Evolutionary conservation across 805 yeast genomes (phyloP), one percentile per base, ranked within the genome.

Genomic region (Wickerhamomyces pijperi): DNA sequence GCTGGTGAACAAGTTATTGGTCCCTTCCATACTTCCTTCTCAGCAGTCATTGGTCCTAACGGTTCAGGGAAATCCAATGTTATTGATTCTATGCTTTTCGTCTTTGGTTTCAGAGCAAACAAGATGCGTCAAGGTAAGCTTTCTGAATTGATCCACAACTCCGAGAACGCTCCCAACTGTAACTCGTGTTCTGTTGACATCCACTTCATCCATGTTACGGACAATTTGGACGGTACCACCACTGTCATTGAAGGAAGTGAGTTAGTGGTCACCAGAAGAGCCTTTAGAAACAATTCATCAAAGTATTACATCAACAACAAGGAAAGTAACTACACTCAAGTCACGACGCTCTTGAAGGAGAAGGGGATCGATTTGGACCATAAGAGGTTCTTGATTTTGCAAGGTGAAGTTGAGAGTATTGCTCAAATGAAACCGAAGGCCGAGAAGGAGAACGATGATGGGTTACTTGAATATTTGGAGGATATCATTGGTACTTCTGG

Each of bases 391-490:
- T 68, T 92, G 49, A 94, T 92, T 54, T 65, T 92, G 35, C 99
- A 92, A 61, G 99, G 99, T 56, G 99, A 92, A 57, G 98, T 92
- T 34, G 99, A 92, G 63, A 81, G 88, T 47, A 92, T 92, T 53
- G 97, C 98, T 0, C 97, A 92, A 57, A 94, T 92, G 99, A 90
- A 90, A 55, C 83, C 99, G 11, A 92, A 90, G 54, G 97, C 97
- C 0, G 97, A 92, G 52, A 74, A 68, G 37, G 95, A 85, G 39
- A 76, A 76, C 46, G 97, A 90, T 50, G 97, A 92, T 55, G 99
- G 99, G 0, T 65, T 92, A 20, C 61, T 92, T 32, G 99, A 94
- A 54, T 92, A 92, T 55, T 62, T 92, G 43, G 99, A 92, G 55
- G 98, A 94, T 63, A 90, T 92, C 36, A 92, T 94, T 40, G 99